phyloP scores from a whole-genome alignment of 2,329 filamentous ascomycete species.

The Geosmithia morbida region DNA sequence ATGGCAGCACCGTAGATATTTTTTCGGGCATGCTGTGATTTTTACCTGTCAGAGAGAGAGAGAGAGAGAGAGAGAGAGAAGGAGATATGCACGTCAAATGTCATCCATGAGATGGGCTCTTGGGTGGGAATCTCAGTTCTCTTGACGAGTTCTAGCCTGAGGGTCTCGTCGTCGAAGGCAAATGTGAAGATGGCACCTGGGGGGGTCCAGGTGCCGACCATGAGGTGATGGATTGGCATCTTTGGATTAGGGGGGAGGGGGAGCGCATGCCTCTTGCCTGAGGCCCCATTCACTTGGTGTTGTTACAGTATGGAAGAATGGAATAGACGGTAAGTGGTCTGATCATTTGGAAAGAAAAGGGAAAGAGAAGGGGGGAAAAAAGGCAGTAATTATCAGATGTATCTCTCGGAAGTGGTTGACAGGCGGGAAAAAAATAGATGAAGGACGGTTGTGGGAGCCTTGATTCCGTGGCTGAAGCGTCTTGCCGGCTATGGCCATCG shows the following conservation, averaged over 20 bases:
- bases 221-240: conserved; percentile 74
- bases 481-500: too few relatives aligned
- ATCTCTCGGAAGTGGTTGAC: too few relatives aligned
- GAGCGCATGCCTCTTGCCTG: too few relatives aligned
- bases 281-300: conserved; percentile 1
- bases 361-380: too few relatives aligned
- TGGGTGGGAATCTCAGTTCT: conserved; percentile 68
- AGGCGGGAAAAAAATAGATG: too few relatives aligned
- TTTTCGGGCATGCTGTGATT: conserved; percentile 56
- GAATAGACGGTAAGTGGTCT: too few relatives aligned
- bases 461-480: too few relatives aligned
- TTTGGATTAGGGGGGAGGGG: conserved; percentile 10
- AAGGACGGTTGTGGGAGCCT: too few relatives aligned
- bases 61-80: neutral
- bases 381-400: too few relatives aligned
- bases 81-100: conserved; percentile 53
- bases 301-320: too few relatives aligned
- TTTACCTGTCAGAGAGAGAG: neutral
- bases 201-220: conserved; percentile 85
- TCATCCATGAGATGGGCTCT: conserved; percentile 90
- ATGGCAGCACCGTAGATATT: conserved; percentile 81
- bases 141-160: conserved; percentile 63
- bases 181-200: conserved; percentile 85
- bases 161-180: conserved; percentile 68
- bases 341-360: too few relatives aligned